Percentiles rank a stretch among this genome's conserved stretches.
These are phyloP conservation scores for Asterochloris sp. DNA, from an alignment of 139 green algal genomes.

Conservation along the genomic window DNA sequence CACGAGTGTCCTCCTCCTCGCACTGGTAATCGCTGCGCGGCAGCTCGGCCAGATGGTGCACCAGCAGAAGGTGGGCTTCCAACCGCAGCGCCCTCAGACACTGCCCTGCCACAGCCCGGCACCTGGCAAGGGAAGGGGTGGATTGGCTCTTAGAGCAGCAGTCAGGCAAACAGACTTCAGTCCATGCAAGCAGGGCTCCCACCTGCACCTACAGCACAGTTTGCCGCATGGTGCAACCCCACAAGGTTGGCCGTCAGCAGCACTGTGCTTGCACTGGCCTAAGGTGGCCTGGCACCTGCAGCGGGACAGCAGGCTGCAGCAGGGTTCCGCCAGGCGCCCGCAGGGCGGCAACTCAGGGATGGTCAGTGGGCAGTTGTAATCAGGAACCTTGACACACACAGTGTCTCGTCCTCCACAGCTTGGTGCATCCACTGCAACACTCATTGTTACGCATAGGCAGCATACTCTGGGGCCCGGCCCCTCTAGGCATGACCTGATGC, in stretches of 20 bases:
- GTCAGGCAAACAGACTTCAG: neutral
- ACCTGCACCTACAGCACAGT: neutral
- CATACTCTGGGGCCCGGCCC: neutral
- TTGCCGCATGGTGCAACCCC: neutral
- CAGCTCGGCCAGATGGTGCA: constrained; percentile 47
- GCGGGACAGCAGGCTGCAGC: neutral
- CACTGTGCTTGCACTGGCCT: neutral
- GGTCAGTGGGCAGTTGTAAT: neutral
- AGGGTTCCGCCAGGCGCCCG: neutral
- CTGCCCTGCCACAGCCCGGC: constrained; percentile 55
- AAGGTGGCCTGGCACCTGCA: neutral
- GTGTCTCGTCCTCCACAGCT: neutral
- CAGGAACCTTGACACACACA: neutral
- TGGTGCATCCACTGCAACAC: neutral
- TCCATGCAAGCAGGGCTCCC: neutral
- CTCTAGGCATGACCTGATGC: too few species aligned
- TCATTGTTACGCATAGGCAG: neutral
- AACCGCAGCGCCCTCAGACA: constrained; percentile 54
- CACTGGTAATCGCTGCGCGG: constrained; percentile 40
- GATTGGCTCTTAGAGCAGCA: neutral
- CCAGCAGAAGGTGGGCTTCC: constrained; percentile 55
- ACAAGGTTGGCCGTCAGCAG: neutral
- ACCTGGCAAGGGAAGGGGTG: constrained; percentile 36
- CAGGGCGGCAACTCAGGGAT: neutral
- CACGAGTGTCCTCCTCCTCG: constrained; percentile 43